A percentile compares a stretch with the other conserved stretches of the same genome.
phyloP scores from a whole-genome alignment of 192 early-diverging fungal species.

The Globomyces pollinis-pini region DNA sequence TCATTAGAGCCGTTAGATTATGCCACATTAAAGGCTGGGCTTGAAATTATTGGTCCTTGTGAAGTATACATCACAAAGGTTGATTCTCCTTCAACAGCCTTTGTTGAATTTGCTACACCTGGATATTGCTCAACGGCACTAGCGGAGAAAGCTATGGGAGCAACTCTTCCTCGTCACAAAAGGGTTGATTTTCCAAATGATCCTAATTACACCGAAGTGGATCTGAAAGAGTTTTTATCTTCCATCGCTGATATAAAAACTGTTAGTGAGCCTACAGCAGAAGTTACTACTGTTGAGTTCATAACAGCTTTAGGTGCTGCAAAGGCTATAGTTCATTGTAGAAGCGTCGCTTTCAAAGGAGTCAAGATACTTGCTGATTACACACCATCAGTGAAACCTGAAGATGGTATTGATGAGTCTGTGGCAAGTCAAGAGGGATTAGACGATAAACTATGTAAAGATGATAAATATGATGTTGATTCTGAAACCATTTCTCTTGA shows the following conservation, averaged over 20 bases:
- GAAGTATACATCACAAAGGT: background rate
- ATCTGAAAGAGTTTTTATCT: background rate
- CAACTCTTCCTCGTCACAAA: slow-evolving; percentile 9
- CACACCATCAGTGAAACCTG: slow-evolving; percentile 1
- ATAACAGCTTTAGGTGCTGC: slow-evolving; percentile 8
- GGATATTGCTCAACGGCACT: background rate
- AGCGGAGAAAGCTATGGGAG: background rate
- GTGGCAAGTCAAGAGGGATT: no score
- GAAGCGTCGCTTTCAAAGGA: background rate
- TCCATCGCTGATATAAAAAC: slow-evolving; percentile 5
- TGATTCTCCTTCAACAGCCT: background rate
- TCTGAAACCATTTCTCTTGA: background rate
- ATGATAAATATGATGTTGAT: no score
- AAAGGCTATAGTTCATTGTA: background rate
- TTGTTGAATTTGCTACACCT: background rate
- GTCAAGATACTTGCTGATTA: background rate
- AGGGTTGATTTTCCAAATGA: slow-evolving; percentile 5
- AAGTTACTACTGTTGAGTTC: background rate
- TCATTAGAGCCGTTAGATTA: background rate
- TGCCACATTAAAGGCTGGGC: background rate
- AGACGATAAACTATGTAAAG: no score
- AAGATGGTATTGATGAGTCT: background rate
- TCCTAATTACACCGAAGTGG: background rate
- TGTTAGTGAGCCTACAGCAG: background rate
- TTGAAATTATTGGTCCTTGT: background rate